A percentile compares a stretch with the other conserved stretches of the same genome.
These are phyloP conservation scores for Raffaelea albimanens DNA, from an alignment of 2,329 filamentous ascomycete genomes.

Conservation along the genomic window DNA sequence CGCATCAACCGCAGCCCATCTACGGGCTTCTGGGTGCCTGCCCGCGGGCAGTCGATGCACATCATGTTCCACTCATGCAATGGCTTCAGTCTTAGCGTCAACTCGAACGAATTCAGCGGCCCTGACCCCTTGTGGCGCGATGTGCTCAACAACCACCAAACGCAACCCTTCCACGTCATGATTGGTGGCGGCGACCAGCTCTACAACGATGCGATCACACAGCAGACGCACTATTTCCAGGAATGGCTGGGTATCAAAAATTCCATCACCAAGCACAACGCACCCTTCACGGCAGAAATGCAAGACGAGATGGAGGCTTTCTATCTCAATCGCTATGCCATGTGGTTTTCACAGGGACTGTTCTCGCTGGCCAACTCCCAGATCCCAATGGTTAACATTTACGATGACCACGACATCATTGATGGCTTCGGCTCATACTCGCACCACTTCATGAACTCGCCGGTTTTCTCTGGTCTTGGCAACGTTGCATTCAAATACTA, in stretches of 20 bases:
- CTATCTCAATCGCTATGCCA: conserved; percentile 79
- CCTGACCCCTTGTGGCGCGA: conserved; percentile 97
- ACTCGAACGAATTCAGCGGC: conserved; percentile 73
- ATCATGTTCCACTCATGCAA: conserved; percentile 99
- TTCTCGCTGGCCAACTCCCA: conserved; percentile 89
- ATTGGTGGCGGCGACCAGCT: conserved; percentile 94
- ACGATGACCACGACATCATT: conserved; percentile 89
- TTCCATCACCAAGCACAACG: conserved; percentile 66
- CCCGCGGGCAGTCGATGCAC: conserved; percentile 80
- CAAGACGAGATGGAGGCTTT: conserved; percentile 82
- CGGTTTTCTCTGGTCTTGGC: conserved; percentile 82
- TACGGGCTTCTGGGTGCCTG: conserved; percentile 90
- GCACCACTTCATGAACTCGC: conserved; percentile 80
- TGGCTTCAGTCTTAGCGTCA: conserved; percentile 75
- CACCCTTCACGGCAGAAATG: conserved; percentile 70
- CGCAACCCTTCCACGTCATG: conserved; percentile 94
- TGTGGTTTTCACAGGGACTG: conserved; percentile 94
- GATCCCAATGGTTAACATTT: conserved; percentile 98
- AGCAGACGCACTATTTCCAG: conserved; percentile 65
- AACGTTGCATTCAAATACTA: conserved; percentile 97
- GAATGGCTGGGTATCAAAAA: conserved; percentile 80
- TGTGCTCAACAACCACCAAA: conserved; percentile 85
- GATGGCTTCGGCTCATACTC: conserved; percentile 92
- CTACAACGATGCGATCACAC: conserved; percentile 81
- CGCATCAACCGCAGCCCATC: conserved; percentile 88